Evolutionary conservation across 495 filamentous ascomycete species (phyloP).

Genomic region (Xylaria telfairii): DNA sequence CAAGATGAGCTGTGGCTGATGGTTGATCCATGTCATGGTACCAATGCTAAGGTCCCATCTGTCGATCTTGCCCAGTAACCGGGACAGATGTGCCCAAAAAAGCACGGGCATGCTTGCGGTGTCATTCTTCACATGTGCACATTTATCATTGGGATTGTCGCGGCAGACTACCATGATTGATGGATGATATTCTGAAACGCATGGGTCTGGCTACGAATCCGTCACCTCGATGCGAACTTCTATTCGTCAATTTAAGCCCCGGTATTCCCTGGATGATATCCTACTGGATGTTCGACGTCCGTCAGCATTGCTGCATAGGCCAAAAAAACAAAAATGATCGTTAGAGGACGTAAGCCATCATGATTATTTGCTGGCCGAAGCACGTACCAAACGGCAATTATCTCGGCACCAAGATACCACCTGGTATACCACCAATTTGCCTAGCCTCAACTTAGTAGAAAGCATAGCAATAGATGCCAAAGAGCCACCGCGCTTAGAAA

Average conservation of each 20-base stretch:
- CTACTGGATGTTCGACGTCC: neutral
- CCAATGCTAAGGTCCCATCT: neutral
- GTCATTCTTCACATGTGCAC: neutral
- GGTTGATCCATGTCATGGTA: neutral
- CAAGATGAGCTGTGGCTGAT: neutral
- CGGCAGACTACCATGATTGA: neutral
- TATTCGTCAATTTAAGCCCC: neutral
- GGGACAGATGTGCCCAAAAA: neutral
- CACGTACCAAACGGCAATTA: neutral
- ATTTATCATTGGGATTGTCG: neutral
- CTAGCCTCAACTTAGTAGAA: neutral
- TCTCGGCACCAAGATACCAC: too few species aligned
- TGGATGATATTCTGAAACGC: conserved; percentile 4
- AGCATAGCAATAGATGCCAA: too few species aligned
- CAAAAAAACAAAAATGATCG: neutral
- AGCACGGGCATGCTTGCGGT: neutral
- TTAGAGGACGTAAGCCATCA: neutral
- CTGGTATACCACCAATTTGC: neutral
- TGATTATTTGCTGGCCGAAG: neutral
- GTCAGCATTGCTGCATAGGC: conserved; percentile 4
- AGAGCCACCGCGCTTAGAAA: too few species aligned
- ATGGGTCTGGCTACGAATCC: neutral
- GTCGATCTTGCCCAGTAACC: neutral
- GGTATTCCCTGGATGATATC: neutral
- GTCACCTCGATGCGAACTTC: neutral